These are phyloP conservation scores for Dioscorea alata DNA, from an alignment of 106 monocot genomes.

Conservation along the genomic window DNA sequence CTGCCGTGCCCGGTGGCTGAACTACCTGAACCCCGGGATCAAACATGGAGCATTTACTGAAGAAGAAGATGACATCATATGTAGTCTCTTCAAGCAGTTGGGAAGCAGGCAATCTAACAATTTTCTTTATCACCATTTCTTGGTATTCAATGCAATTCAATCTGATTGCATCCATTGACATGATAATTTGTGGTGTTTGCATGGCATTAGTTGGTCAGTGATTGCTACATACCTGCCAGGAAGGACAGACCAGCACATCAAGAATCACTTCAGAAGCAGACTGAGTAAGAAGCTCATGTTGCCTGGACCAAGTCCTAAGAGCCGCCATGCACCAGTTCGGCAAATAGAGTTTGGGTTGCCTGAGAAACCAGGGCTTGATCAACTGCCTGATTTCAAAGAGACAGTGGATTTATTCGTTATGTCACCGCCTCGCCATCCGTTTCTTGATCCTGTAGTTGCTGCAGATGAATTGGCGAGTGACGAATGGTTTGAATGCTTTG, in stretches of 20 bases:
- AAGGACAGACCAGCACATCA: slow-evolving; percentile 1
- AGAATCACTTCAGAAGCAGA: neutral
- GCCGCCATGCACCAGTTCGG: no score
- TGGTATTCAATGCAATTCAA: no score
- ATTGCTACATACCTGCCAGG: neutral
- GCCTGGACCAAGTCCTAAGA: neutral
- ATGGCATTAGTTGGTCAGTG: neutral
- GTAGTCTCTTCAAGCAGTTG: neutral
- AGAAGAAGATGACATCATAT: neutral
- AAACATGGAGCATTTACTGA: neutral
- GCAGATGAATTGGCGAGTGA: neutral
- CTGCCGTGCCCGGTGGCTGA: neutral
- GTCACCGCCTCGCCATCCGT: neutral
- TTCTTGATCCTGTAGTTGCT: neutral
- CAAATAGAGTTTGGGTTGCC: no score
- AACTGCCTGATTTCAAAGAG: neutral
- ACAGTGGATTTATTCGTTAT: neutral
- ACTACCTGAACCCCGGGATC: neutral
- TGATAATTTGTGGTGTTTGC: neutral
- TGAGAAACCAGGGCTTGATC: neutral
- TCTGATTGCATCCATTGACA: no score
- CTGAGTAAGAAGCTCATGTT: neutral
- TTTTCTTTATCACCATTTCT: no score
- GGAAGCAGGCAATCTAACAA: neutral
- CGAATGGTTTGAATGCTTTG: neutral